Conservation (phyloP, 2,329 filamentous ascomycete species). For the Alternaria sp. region DNA sequence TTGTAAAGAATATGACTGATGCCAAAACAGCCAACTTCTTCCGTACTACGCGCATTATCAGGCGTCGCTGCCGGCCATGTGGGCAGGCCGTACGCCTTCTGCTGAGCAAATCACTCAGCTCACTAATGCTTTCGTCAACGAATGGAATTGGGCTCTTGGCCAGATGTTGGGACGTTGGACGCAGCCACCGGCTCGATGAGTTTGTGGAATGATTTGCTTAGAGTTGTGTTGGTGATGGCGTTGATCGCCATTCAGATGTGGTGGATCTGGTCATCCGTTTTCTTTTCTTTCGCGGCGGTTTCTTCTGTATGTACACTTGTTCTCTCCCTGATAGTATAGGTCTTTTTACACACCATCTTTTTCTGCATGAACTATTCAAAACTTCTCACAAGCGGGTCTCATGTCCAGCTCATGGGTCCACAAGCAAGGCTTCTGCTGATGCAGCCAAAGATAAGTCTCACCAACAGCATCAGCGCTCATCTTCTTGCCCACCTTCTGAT, state of each 20-base stretch:
- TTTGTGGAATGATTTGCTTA: neutral
- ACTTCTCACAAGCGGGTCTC: conserved; percentile 60
- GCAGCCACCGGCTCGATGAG: conserved; percentile 57
- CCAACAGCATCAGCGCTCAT: conserved; percentile 68
- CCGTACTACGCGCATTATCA: conserved; percentile 68
- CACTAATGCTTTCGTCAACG: conserved; percentile 68
- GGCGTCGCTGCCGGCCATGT: conserved; percentile 72
- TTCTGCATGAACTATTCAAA: conserved; percentile 36
- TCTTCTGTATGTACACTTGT: neutral
- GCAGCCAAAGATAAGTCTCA: conserved; percentile 63
- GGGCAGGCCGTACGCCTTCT: conserved; percentile 68
- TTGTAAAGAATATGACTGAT: conserved; percentile 19
- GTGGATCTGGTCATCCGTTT: neutral
- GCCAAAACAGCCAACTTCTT: conserved; percentile 63
- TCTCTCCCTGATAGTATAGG: neutral
- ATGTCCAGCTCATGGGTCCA: conserved; percentile 64
- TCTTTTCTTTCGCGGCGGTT: neutral
- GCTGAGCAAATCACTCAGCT: conserved; percentile 66
- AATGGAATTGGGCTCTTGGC: conserved; percentile 72
- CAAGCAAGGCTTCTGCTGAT: conserved; percentile 59
- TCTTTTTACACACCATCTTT: neutral
- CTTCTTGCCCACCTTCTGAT: conserved; percentile 60
- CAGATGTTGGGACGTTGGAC: conserved; percentile 75
- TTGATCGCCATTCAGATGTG: neutral
- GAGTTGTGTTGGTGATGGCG: neutral